Base-by-base conservation (phyloP, 2,329 filamentous ascomycete species). In the Celoporthe dispersa region DNA sequence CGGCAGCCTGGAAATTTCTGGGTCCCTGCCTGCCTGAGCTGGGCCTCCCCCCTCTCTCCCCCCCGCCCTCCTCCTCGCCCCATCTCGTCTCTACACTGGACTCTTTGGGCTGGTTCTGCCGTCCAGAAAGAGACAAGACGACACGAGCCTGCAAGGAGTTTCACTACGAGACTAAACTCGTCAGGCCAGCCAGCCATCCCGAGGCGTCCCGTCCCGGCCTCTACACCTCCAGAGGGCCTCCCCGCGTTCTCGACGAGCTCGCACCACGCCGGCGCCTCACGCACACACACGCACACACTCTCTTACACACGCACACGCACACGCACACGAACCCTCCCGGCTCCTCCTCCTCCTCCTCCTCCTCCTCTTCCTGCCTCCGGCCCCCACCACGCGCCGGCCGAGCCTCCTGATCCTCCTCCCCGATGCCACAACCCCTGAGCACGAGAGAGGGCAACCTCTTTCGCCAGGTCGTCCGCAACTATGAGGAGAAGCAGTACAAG, bases 401-500 rank as follows among this genome's bases (percentile, higher is more conserved):
- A 39, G 37, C 37, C 37, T 39, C 37, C 11, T 39, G 37, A 6
- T 53, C 35, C 67, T 37, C 67, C 53, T 53, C 44, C 67, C 67
- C 64, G 75, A 92, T 93, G 91, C 90, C 91, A 75, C 91, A 94
- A 82, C 87, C 87, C 78, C 85, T 94, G 72, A 90, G 87, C 78
- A 90, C 94, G 78, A 98, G 98, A 84, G 96, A 99, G 87, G 90
- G 90, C 77, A 91, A 94, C 80, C 91, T 98, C 84, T 99, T 99
- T 83, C 92, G 94, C 73, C 93, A 94, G 80, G 91, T 99, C 74
- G 94, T 99, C 78, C 94, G 95, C 80, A 91, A 93, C 82, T 99
- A 98, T 86, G 96, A 99, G 83, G 92, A 94, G 79, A 99, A 99
- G 83, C 95, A 98, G 79, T 98, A 98, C 85, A 99, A 98, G 84